These are phyloP conservation scores for Dalbergia cultrata DNA, from an alignment of 306 rosid species.

Conservation along the genomic window DNA sequence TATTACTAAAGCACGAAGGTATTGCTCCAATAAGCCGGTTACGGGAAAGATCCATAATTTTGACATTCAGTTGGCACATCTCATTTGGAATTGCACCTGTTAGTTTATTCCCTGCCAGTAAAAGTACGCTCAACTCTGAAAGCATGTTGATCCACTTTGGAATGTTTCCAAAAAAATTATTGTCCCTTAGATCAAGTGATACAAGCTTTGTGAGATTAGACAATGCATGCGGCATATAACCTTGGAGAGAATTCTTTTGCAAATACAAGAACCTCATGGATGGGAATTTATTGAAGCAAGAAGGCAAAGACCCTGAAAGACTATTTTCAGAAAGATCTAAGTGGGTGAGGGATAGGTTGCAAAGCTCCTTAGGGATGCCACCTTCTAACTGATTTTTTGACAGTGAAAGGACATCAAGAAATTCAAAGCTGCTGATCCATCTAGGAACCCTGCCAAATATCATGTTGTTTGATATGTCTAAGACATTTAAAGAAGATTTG, in stretches of 20 bases:
- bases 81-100: conserved; percentile 13
- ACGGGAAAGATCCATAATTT: background rate
- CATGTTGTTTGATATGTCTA: conserved; percentile 9
- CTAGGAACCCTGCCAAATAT: background rate
- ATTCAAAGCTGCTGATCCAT: background rate
- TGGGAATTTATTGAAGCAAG: background rate
- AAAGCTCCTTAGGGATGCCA: background rate
- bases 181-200: conserved; percentile 31
- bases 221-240: background rate
- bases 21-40: background rate
- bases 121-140: background rate
- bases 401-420: background rate
- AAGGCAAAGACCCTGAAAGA: background rate
- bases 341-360: background rate
- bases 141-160: background rate
- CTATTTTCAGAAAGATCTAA: conserved; percentile 1
- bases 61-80: background rate
- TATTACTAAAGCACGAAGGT: background rate
- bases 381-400: background rate
- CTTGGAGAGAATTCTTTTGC: background rate
- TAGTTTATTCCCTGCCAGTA: conserved; percentile 19
- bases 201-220: background rate
- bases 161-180: conserved; percentile 36
- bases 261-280: too few species aligned
- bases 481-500: background rate